Percentiles rank a stretch among this genome's conserved stretches.
Conservation (phyloP, 208 protist species). For the Crithidia mellificae region DNA sequence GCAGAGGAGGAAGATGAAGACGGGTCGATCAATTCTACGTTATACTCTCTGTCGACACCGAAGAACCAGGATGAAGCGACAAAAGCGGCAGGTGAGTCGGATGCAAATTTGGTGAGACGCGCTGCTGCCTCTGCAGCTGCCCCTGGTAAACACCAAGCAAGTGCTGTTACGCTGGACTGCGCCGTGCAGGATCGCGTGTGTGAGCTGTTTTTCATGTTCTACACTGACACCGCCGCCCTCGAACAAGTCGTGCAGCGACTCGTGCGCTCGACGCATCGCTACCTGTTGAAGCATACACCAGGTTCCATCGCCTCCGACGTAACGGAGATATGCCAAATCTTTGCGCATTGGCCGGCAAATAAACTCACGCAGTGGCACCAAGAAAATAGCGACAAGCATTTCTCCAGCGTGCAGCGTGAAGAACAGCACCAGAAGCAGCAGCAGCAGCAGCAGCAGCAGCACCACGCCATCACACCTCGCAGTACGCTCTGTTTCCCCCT, state of each 20-base stretch:
- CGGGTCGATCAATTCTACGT: too few species aligned
- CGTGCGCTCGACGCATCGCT: neutral
- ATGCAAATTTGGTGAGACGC: neutral
- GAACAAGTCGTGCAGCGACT: neutral
- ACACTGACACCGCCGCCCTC: neutral
- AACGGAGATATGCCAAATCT: neutral
- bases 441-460: too few species aligned
- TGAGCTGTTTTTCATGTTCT: neutral
- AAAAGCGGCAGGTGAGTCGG: too few species aligned
- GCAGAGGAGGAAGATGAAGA: too few species aligned
- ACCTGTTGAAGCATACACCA: neutral
- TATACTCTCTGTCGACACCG: neutral
- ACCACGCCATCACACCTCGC: too few species aligned
- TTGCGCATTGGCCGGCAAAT: neutral
- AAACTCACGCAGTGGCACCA: neutral
- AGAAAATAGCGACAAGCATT: too few species aligned
- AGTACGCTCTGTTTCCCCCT: too few species aligned
- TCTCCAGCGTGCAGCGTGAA: too few species aligned
- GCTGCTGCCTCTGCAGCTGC: neutral
- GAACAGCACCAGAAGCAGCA: neutral
- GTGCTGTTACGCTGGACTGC: neutral
- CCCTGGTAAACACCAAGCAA: neutral
- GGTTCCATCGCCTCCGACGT: conserved; percentile 1
- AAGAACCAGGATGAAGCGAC: too few species aligned
- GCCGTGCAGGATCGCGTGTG: neutral